Evolutionary conservation across 2,329 filamentous ascomycete genomes (phyloP), one percentile per base, ranked within the genome.

Genomic region (Diaporthe citrichinensis): DNA sequence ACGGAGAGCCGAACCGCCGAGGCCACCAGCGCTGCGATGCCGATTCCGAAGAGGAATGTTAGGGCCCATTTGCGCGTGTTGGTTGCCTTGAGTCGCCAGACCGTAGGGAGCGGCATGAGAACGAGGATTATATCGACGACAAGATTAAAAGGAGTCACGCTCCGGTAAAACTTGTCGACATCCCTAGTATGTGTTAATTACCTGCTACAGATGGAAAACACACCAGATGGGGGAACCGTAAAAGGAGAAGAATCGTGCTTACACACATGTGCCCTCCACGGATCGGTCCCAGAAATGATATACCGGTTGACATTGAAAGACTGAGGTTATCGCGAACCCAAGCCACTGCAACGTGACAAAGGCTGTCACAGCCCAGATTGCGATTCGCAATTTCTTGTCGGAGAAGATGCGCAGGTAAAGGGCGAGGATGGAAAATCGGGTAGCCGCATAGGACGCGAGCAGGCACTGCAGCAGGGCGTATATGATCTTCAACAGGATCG

Each of bases 371-470:
- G 15, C 36, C 75, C 75, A 76, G 36, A 74, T 65, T 6, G 75
- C 72, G 17, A 61, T 41, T n/a, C 75, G 7, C 5, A 76, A 9
- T 1, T 25, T 23, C 15, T 20, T 58, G 20, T 67, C 67, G 8
- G 67, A 67, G 59, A 76, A 76, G 15, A 76, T 76, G 34, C 75
- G 58, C 36, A 76, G 67, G 72, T 76, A 76, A 12, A 76, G 72
- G 53, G 75, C 72, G 10, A 76, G 75, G 59, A 76, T 76, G 6
- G 75, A 74, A 31, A 55, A 76, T 39, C 75, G 41, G n/a, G 75
- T 76, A 8, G 68, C 41, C 31, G 75, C 75, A 14, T 76, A 76
- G 1, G 75, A 76, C 3, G 67, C 58, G n/a, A 76, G 51, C 14
- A 76, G 67, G 28, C 28, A 53, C 14, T 74, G 75, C 5, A 76